A percentile compares a stretch with the other conserved stretches of the same genome.
These are phyloP conservation scores for Panaeolus cyanescens DNA, from an alignment of 768 basidiomycete species.

Conservation along the genomic window DNA sequence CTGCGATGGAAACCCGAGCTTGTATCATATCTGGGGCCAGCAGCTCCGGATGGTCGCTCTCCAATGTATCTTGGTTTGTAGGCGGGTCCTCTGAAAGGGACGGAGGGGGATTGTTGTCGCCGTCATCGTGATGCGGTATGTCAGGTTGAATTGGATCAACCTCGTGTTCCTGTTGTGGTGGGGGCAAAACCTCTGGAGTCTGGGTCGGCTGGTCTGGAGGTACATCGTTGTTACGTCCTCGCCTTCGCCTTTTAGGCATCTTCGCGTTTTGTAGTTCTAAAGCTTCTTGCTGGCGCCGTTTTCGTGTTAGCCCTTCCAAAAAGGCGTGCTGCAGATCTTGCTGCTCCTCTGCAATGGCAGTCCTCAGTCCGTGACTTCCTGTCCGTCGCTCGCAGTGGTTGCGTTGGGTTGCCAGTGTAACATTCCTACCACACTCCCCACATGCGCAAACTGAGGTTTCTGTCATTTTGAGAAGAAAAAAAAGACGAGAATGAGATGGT, in stretches of 20 bases:
- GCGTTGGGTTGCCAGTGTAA: background rate
- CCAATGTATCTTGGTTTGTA: background rate
- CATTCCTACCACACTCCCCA: background rate
- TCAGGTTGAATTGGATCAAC: no score
- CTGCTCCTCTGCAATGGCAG: background rate
- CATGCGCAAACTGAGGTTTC: background rate
- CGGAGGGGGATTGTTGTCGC: no score
- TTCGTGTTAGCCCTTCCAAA: background rate
- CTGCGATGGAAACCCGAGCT: background rate
- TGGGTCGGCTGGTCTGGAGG: background rate
- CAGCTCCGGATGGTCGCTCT: background rate
- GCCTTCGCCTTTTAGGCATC: background rate
- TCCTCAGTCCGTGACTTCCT: background rate
- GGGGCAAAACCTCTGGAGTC: no score
- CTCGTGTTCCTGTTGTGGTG: no score
- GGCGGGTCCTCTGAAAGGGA: no score
- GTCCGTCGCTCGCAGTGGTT: background rate
- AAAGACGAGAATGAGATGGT: no score
- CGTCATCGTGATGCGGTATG: no score
- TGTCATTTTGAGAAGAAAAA: background rate
- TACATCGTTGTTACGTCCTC: background rate
- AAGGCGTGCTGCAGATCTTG: background rate
- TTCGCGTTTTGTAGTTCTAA: background rate
- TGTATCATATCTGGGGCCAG: background rate
- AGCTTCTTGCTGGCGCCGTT: background rate